Conservation (phyloP, 148 eudicot species). For the Drosera capensis region DNA sequence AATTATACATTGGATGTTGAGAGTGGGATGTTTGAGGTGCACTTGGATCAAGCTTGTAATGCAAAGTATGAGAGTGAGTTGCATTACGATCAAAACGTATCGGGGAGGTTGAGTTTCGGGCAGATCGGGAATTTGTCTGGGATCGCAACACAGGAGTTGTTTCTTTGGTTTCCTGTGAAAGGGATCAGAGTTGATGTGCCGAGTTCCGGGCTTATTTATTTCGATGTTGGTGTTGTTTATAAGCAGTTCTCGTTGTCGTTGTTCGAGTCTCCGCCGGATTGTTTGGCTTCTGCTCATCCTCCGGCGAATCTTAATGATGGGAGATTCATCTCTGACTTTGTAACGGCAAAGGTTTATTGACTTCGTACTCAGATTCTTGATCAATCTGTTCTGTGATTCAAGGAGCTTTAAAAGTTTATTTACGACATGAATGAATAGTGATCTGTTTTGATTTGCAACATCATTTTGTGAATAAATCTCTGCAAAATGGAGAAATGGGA, state of each 20-base stretch:
- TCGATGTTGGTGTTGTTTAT: conserved; percentile 77
- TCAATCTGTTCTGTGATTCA: too few relatives aligned
- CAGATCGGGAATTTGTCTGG: conserved; percentile 50
- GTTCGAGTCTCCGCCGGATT: conserved; percentile 63
- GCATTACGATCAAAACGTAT: conserved; percentile 48
- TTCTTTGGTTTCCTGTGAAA: conserved; percentile 69
- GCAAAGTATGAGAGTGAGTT: conserved; percentile 61
- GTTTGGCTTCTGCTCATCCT: conserved; percentile 27
- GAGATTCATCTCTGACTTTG: conserved; percentile 3
- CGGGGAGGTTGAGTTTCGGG: conserved; percentile 41
- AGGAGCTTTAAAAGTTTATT: too few relatives aligned
- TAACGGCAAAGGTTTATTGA: conserved; percentile 21
- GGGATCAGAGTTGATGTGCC: conserved; percentile 75
- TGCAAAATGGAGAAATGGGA: too few relatives aligned
- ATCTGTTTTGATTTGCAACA: too few relatives aligned
- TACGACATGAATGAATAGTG: too few relatives aligned
- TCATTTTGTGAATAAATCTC: too few relatives aligned
- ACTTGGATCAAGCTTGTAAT: conserved; percentile 48
- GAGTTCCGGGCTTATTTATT: conserved; percentile 73
- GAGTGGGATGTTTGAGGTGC: conserved; percentile 39
- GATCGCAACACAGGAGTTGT: conserved; percentile 62
- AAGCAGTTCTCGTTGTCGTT: conserved; percentile 69
- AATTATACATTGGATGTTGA: conserved; percentile 21
- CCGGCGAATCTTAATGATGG: conserved; percentile 12
- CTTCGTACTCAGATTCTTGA: too few relatives aligned